A percentile compares a stretch with the other conserved stretches of the same genome.
phyloP scores from a whole-genome alignment of 2,329 filamentous ascomycete genomes.

The Fusarium sp. region DNA sequence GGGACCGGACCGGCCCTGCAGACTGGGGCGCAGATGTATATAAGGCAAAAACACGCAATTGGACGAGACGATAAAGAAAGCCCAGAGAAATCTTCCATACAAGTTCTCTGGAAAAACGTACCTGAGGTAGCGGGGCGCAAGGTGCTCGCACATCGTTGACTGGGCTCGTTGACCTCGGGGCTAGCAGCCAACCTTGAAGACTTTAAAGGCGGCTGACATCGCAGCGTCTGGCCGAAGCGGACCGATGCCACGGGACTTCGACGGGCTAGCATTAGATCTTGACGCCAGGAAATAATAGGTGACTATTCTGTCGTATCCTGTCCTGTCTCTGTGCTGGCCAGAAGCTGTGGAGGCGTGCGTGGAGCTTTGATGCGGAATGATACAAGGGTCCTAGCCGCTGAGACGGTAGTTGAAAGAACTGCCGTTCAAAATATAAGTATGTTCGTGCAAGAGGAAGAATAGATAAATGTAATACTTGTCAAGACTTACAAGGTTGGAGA shows the following conservation, averaged over 20 bases:
- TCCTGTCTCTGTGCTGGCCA: not conserved
- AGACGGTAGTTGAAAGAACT: slow-evolving; percentile 15
- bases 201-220: slow-evolving; percentile 17
- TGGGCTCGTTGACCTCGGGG: slow-evolving; percentile 1
- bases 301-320: not conserved
- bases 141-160: slow-evolving; percentile 32
- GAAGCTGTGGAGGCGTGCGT: slow-evolving; percentile 23
- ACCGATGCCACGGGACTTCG: slow-evolving; percentile 32
- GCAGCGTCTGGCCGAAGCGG: slow-evolving; percentile 28
- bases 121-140: slow-evolving; percentile 31
- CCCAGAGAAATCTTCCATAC: slow-evolving; percentile 22
- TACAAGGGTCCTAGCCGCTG: slow-evolving; percentile 8
- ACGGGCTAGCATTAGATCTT: slow-evolving; percentile 29
- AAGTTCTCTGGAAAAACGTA: slow-evolving; percentile 32
- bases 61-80: slow-evolving; percentile 10
- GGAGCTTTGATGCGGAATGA: slow-evolving; percentile 19
- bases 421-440: not conserved
- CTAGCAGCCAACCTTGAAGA: slow-evolving; percentile 5
- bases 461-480: too few relatives aligned
- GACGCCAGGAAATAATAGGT: not conserved
- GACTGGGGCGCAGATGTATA: slow-evolving; percentile 9
- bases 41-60: slow-evolving; percentile 8
- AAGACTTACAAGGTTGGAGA: not conserved
- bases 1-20: slow-evolving; percentile 43
- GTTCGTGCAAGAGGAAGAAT: not conserved